A percentile compares a stretch with the other conserved stretches of the same genome.
phyloP scores from a whole-genome alignment of 2,329 filamentous ascomycete species.

The Colletotrichum orbiculare region DNA sequence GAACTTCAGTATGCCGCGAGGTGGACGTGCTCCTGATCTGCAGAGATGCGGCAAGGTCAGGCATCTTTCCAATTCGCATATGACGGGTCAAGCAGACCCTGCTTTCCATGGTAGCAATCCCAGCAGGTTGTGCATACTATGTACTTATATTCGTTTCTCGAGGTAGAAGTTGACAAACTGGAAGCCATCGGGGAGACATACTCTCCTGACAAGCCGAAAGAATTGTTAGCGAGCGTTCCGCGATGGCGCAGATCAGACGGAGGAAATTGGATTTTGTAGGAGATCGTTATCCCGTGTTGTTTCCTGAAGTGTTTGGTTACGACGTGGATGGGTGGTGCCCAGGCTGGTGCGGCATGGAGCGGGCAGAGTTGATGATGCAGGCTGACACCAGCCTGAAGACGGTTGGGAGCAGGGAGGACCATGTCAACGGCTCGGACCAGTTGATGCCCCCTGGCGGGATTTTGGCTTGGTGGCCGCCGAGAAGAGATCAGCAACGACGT shows the following conservation, averaged over 20 bases:
- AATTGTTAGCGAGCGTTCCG: too few species aligned
- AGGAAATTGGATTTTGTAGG: too few species aligned
- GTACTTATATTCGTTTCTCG: too few species aligned
- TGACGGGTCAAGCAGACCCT: too few species aligned
- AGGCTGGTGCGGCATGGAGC: neutral
- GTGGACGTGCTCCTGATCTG: constrained; percentile 1
- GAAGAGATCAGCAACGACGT: constrained; percentile 19
- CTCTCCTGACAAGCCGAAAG: too few species aligned
- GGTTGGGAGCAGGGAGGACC: constrained; percentile 19
- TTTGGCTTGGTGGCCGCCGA: neutral
- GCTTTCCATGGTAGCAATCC: too few species aligned
- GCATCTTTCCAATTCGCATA: constrained; percentile 10
- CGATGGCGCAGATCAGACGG: too few species aligned
- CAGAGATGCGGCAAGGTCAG: constrained; percentile 10
- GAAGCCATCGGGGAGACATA: too few species aligned
- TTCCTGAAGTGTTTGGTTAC: neutral
- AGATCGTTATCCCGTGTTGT: neutral
- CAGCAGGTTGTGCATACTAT: too few species aligned
- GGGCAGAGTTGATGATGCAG: constrained; percentile 26
- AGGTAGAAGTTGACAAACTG: too few species aligned
- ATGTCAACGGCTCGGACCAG: constrained; percentile 23
- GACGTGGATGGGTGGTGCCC: neutral
- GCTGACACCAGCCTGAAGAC: constrained; percentile 19
- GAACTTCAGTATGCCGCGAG: neutral
- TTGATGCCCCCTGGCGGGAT: constrained; percentile 10